Base-by-base conservation (phyloP, 352 stramenopile species). In the Thalassiosira exigua region DNA sequence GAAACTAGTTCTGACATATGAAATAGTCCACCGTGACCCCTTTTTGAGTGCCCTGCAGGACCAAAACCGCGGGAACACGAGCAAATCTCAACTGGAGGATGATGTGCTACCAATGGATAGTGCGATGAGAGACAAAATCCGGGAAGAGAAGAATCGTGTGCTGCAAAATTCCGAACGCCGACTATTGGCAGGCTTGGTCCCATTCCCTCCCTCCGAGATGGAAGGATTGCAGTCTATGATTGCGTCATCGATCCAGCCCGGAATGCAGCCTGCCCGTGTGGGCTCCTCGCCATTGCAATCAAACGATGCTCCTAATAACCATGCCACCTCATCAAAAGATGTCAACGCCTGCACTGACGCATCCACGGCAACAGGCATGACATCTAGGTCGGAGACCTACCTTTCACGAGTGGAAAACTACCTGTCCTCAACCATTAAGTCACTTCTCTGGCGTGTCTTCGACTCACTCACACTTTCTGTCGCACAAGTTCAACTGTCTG, bases 101-200 rank as follows among this genome's bases (percentile, higher is more conserved):
- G 24, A 60, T 22, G 51, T 26, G 46, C 46, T 56, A 30, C 11
- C 51, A 27, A n/a, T 24, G 59, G 50, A 75, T 0, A 29, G 64
- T 39, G 12, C 75, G 14, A 33, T 71, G 14, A 26, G 54, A 59
- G 61, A 58, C 11, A 56, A 72, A 57, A 74, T 82, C 33, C 39
- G 68, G 41, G 67, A 78, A 62, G 72, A 86, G 51, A 86, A 74
- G 62, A 75, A 86, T 71, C 67, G 72, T 5, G 77, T 82, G 19
- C 48, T 86, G 41, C 79, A 78, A 67, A 78, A 22, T 57, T 67
- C 79, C 52, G 79, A 86, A 67, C 64, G 79, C 4, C 44, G 79
- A n/a, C 62, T 86, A 54, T 62, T 79, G 41, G 67, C 69, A 50
- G 79, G 79, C 4, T 30, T 86, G 48, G 79, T 82, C 53, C 79